A percentile compares a stretch with the other conserved stretches of the same genome.
Evolutionary conservation across 495 filamentous ascomycete genomes (phyloP).

Genomic region (Talaromyces wortmannii): DNA sequence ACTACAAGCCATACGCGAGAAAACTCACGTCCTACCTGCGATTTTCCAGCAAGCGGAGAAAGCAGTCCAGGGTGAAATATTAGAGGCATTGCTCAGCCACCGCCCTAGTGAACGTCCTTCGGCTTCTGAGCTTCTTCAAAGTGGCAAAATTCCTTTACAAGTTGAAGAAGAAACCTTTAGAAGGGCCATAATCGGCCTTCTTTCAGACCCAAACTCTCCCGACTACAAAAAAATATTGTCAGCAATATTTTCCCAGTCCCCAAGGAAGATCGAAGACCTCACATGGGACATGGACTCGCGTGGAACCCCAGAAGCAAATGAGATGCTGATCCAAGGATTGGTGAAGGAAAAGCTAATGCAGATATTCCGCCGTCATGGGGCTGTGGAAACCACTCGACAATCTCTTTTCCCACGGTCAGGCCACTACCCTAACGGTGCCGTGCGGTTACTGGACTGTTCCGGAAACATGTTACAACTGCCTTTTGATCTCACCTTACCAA

Average conservation of each 20-base stretch:
- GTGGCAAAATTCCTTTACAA: slow-evolving; percentile 81
- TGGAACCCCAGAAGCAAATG: slow-evolving; percentile 47
- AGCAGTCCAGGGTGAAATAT: slow-evolving; percentile 64
- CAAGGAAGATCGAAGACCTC: slow-evolving; percentile 72
- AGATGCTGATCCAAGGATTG: slow-evolving; percentile 63
- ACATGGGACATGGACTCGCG: slow-evolving; percentile 74
- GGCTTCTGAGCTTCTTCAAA: slow-evolving; percentile 77
- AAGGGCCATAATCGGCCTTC: slow-evolving; percentile 67
- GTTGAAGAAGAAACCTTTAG: slow-evolving; percentile 89
- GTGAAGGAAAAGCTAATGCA: slow-evolving; percentile 69
- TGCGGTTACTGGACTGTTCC: slow-evolving; percentile 72
- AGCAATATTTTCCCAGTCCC: slow-evolving; percentile 68
- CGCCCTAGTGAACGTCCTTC: slow-evolving; percentile 74
- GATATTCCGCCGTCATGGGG: slow-evolving; percentile 89
- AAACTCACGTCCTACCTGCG: slow-evolving; percentile 58
- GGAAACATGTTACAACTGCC: slow-evolving; percentile 86
- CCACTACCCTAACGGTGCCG: slow-evolving; percentile 65
- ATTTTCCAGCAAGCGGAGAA: slow-evolving; percentile 74
- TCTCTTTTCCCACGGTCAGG: slow-evolving; percentile 74
- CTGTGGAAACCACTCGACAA: slow-evolving; percentile 70
- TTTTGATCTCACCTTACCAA: slow-evolving; percentile 83
- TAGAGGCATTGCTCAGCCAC: slow-evolving; percentile 74
- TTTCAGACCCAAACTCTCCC: slow-evolving; percentile 72
- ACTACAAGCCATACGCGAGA: slow-evolving; percentile 61
- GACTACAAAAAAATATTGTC: slow-evolving; percentile 86